Conservation (phyloP, 148 eudicot genomes). For the Linanthus parryae region DNA sequence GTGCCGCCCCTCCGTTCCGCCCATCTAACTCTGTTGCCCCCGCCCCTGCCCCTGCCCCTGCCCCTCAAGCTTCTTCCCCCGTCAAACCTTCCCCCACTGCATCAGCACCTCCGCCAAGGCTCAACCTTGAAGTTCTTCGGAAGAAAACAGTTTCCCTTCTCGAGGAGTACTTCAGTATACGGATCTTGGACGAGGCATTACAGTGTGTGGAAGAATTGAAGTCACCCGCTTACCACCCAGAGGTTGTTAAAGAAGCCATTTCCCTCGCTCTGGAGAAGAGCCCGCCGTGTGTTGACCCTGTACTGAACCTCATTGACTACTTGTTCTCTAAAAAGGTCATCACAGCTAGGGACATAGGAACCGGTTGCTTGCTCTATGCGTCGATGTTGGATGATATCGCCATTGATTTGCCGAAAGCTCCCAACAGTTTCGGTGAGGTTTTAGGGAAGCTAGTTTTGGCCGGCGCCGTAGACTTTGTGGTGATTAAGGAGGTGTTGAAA, state of each 20-base stretch:
- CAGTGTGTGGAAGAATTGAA: conserved; percentile 72
- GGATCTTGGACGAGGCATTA: conserved; percentile 69
- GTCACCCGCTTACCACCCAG: conserved; percentile 58
- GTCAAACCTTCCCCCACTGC: conserved; percentile 16
- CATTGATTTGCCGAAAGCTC: conserved; percentile 89
- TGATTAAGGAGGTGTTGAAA: conserved; percentile 46
- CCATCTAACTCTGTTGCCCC: conserved; percentile 30
- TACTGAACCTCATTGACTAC: conserved; percentile 59
- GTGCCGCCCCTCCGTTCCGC: conserved; percentile 38
- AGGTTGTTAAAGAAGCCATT: conserved; percentile 75
- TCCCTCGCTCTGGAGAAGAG: conserved; percentile 68
- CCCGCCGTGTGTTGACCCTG: conserved; percentile 63
- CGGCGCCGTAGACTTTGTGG: conserved; percentile 48
- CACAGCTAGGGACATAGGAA: conserved; percentile 36
- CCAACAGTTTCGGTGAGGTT: conserved; percentile 74
- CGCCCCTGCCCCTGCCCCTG: conserved; percentile 22
- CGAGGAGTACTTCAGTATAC: conserved; percentile 72
- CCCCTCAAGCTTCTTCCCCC: conserved; percentile 21
- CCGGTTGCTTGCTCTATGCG: conserved; percentile 64
- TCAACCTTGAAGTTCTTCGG: conserved; percentile 38
- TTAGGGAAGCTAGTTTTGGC: conserved; percentile 51
- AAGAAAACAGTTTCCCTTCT: conserved; percentile 58
- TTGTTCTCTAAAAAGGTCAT: conserved; percentile 52
- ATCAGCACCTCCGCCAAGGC: conserved; percentile 17
- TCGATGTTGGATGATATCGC: conserved; percentile 67